phyloP scores from a whole-genome alignment of 345 rosid genomes.

The Populus pruinosa region DNA sequence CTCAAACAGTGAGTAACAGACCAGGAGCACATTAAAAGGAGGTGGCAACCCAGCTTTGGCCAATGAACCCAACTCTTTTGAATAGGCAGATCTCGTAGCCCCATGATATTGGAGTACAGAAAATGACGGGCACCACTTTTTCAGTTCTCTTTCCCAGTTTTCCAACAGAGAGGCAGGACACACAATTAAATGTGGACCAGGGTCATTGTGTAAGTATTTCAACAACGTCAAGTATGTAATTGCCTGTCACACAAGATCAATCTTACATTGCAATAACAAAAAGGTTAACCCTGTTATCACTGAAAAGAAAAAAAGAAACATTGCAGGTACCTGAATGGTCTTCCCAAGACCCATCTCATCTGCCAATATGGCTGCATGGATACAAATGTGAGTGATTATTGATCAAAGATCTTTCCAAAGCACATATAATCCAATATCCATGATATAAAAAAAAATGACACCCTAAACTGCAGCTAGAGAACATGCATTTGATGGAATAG shows the following conservation, averaged over 20 bases:
- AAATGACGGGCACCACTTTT: constrained; percentile 98
- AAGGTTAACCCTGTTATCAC: background rate
- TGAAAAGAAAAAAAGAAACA: constrained; percentile 5
- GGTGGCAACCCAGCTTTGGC: constrained; percentile 83
- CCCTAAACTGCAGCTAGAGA: background rate
- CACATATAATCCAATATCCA: constrained; percentile 6
- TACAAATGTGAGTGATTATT: constrained; percentile 25
- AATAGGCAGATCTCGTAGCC: constrained; percentile 66
- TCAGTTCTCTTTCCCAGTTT: constrained; percentile 97
- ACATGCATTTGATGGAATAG: background rate
- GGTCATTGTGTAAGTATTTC: constrained; percentile 71
- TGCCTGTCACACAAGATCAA: constrained; percentile 49
- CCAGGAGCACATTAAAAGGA: constrained; percentile 89
- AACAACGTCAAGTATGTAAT: constrained; percentile 78
- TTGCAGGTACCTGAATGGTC: constrained; percentile 77
- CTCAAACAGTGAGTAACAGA: constrained; percentile 93
- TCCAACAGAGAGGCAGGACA: constrained; percentile 98
- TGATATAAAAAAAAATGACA: background rate
- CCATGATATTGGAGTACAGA: constrained; percentile 88
- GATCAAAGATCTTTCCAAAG: background rate
- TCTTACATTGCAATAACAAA: constrained; percentile 4
- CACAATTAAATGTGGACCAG: constrained; percentile 94
- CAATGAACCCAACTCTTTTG: constrained; percentile 72
- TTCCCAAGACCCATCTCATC: constrained; percentile 99
- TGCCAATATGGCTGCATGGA: constrained; percentile 82